These are phyloP conservation scores for Malus domestica DNA, from an alignment of 306 rosid genomes.

Conservation along the genomic window DNA sequence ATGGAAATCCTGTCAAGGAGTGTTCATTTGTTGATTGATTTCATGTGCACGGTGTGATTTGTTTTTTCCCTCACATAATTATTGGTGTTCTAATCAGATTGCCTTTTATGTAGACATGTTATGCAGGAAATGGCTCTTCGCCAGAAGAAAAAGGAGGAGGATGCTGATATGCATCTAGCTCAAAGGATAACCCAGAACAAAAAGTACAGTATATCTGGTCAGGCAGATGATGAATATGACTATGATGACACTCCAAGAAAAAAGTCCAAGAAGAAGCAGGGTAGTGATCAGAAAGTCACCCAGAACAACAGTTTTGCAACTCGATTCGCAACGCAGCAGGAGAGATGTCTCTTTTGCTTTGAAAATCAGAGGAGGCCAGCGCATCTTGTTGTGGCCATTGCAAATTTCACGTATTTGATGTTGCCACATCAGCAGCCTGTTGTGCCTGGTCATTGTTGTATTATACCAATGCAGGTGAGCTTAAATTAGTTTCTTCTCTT, in stretches of 20 bases:
- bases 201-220: conserved; percentile 47
- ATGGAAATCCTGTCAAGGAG: background rate
- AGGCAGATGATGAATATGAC: conserved; percentile 88
- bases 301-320: conserved; percentile 30
- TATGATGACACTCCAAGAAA: conserved; percentile 56
- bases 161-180: conserved; percentile 80
- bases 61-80: background rate
- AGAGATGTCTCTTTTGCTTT: conserved; percentile 74
- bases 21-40: background rate
- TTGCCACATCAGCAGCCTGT: conserved; percentile 77
- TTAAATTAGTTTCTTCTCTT: conserved; percentile 1
- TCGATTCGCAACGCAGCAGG: conserved; percentile 58
- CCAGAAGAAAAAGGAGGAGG: conserved; percentile 66
- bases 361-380: conserved; percentile 72
- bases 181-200: conserved; percentile 70
- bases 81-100: conserved; percentile 1
- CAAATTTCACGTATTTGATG: conserved; percentile 77
- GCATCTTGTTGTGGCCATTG: conserved; percentile 83
- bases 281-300: conserved; percentile 42
- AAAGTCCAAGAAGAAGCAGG: conserved; percentile 57
- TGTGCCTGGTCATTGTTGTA: conserved; percentile 88
- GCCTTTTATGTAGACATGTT: conserved; percentile 34
- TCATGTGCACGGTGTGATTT: background rate
- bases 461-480: conserved; percentile 76
- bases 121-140: conserved; percentile 35